phyloP scores from a whole-genome alignment of 1,284 basidiomycete species.

The Apiotrichum gamsii region DNA sequence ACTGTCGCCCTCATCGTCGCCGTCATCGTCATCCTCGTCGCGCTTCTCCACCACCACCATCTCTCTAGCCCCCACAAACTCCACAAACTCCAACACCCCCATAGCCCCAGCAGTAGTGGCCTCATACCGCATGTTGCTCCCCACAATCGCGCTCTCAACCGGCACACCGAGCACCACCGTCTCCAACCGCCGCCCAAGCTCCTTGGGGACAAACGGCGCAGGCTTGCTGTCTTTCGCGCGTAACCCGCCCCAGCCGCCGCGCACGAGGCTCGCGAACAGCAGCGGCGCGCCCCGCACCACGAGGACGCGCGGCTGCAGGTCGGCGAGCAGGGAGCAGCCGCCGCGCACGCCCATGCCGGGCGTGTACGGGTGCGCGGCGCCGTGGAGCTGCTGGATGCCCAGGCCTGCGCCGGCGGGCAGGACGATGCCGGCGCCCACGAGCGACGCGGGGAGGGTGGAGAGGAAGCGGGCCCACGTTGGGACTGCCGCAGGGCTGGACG shows the following conservation, averaged over 20 bases:
- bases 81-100: background rate
- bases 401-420: background rate
- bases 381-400: background rate
- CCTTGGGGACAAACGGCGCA: background rate
- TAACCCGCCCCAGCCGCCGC: too few relatives aligned
- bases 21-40: background rate
- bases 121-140: constrained; percentile 12
- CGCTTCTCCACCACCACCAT: too few relatives aligned
- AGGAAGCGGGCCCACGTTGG: background rate
- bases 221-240: too few relatives aligned
- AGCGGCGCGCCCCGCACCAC: constrained; percentile 10
- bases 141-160: constrained; percentile 10
- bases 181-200: background rate
- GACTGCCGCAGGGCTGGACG: background rate
- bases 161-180: background rate
- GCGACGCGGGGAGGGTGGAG: background rate
- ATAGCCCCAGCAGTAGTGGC: background rate
- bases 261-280: too few relatives aligned
- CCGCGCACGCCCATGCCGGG: background rate
- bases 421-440: background rate
- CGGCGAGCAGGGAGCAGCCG: constrained; percentile 1
- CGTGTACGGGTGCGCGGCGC: background rate
- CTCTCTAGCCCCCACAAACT: too few relatives aligned
- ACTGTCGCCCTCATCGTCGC: background rate
- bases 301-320: background rate